phyloP scores from a whole-genome alignment of 2,329 filamentous ascomycete species.

The Oidium heveae region DNA sequence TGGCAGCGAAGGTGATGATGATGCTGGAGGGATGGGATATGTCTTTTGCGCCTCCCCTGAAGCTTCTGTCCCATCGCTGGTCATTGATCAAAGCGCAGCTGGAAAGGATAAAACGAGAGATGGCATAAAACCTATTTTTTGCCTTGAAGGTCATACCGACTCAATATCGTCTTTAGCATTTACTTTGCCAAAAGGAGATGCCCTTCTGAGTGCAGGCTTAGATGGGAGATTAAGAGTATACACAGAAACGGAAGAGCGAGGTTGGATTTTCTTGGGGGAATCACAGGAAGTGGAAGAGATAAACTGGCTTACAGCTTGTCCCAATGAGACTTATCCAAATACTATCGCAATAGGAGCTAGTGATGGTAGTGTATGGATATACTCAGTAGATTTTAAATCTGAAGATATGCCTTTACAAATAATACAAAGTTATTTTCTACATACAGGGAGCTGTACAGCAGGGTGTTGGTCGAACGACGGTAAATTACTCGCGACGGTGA shows the following conservation, averaged over 20 bases:
- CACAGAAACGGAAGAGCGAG: slow-evolving; percentile 21
- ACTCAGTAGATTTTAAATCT: slow-evolving; percentile 51
- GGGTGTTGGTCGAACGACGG: slow-evolving; percentile 82
- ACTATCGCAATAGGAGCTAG: slow-evolving; percentile 67
- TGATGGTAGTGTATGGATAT: slow-evolving; percentile 90
- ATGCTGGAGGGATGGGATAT: slow-evolving; percentile 45
- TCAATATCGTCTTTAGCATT: slow-evolving; percentile 73
- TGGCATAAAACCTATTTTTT: slow-evolving; percentile 38
- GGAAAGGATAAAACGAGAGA: slow-evolving; percentile 30
- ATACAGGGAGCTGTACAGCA: slow-evolving; percentile 66
- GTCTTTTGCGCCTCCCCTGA: slow-evolving; percentile 52
- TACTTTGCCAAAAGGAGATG: slow-evolving; percentile 60
- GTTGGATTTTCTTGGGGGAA: slow-evolving; percentile 45
- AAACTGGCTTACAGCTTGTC: slow-evolving; percentile 67
- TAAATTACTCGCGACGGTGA: slow-evolving; percentile 61
- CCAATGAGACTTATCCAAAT: slow-evolving; percentile 45
- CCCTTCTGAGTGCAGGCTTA: slow-evolving; percentile 63
- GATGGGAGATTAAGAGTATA: slow-evolving; percentile 63
- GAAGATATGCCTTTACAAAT: slow-evolving; percentile 43
- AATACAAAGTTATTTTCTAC: slow-evolving; percentile 76
- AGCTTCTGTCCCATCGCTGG: slow-evolving; percentile 41
- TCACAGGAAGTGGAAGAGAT: slow-evolving; percentile 82
- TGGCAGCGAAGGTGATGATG: slow-evolving; percentile 39
- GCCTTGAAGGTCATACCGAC: slow-evolving; percentile 75
- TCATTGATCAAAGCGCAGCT: slow-evolving; percentile 46